A percentile compares a stretch with the other conserved stretches of the same genome.
These are phyloP conservation scores for Carex kokanica DNA, from an alignment of 176 grass and related monocot species.

Conservation along the genomic window DNA sequence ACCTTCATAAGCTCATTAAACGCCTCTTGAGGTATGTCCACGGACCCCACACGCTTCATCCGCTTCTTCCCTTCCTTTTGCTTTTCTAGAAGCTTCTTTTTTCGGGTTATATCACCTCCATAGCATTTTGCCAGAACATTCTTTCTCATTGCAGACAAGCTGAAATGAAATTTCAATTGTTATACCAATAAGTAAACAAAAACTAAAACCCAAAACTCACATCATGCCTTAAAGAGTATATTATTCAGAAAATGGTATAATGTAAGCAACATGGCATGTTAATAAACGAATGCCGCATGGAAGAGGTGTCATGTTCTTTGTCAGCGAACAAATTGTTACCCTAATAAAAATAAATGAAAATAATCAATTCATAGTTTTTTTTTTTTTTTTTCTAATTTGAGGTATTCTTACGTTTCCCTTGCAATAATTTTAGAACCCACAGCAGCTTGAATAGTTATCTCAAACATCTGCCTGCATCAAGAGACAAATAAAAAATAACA, in stretches of 20 bases:
- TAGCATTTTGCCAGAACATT: slow-evolving; percentile 99
- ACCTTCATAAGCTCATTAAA: slow-evolving; percentile 86
- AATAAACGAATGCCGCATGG: neutral
- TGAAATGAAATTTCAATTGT: slow-evolving; percentile 32
- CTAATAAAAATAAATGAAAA: neutral
- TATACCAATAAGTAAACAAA: neutral
- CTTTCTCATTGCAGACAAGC: slow-evolving; percentile 94
- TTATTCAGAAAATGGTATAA: neutral
- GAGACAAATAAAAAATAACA: neutral
- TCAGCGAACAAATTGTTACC: neutral
- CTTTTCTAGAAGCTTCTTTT: slow-evolving; percentile 96
- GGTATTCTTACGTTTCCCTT: slow-evolving; percentile 77
- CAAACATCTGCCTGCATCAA: slow-evolving; percentile 89
- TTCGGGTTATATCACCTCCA: slow-evolving; percentile 89
- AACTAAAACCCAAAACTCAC: neutral
- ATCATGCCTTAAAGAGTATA: neutral
- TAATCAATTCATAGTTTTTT: neutral
- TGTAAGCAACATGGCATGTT: neutral
- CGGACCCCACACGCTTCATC: slow-evolving; percentile 98
- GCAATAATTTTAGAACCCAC: slow-evolving; percentile 89
- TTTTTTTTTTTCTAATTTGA: neutral
- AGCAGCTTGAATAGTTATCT: slow-evolving; percentile 97
- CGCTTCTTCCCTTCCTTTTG: slow-evolving; percentile 98
- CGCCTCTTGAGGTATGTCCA: slow-evolving; percentile 94
- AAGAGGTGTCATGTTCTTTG: neutral